Evolutionary conservation across 805 yeast species (phyloP), one percentile per base, ranked within the genome.

Genomic region (Nakazawaea wickerhamii): DNA sequence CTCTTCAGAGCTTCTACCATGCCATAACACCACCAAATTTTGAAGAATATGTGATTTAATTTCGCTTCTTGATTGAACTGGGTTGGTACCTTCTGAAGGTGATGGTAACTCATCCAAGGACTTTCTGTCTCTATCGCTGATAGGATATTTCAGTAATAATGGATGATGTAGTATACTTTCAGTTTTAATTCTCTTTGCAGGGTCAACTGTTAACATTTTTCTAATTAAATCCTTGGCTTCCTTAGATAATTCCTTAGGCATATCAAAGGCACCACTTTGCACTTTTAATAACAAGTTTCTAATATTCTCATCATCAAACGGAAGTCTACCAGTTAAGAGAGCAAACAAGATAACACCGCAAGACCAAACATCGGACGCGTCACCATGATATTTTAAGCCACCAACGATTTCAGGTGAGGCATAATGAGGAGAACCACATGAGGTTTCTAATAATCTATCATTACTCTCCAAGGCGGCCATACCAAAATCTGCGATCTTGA

Each of bases 391-490:
- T 43, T 77, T 76, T 53, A 75, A 74, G 14, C 93, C 91, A 53
- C 80, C 73, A 15, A 85, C 91, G 48, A 85, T 84, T 61, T 85
- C 95, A 0, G 95, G 95, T 2, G 95, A 85, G 5, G 93, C 93
- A 60, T 85, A 85, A 64, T 85, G 95, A 15, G 95, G 95, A 18
- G 90, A 82, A 4, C 95, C 95, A 65, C 95, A 85, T 13, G 87
- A 79, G 4, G 95, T 85, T 59, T 83, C 88, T 41, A 85, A 65
- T 42, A 85, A 63, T 58, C 76, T 75, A 41, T 81, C 86, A 44
- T 77, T 77, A 48, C 79, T 73, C 58, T 85, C 91, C 47, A 85
- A 66, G 18, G 93, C 93, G 21, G 95, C 95, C 95, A 85, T 85
- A 43, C 95, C 95, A 55, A 85, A 85, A 63, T 85, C 95, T 3